Evolutionary conservation across 768 basidiomycete species (phyloP).

Genomic region (Termitomyces sp.): DNA sequence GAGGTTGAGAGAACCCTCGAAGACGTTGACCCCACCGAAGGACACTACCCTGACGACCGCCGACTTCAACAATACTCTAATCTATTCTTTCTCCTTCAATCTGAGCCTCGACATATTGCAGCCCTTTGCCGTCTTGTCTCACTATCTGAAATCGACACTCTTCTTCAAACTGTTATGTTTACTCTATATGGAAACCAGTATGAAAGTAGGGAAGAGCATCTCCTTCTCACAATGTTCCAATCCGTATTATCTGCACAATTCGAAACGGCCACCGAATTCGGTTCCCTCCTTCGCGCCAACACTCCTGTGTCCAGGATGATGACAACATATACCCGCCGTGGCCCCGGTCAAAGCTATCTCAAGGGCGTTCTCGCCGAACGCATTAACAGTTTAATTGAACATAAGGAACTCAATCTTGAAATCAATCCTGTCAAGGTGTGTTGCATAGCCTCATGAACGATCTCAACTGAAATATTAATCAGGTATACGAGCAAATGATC

Average conservation of each 20-base stretch:
- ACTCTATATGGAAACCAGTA: conserved; percentile 99
- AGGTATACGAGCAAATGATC: conserved; percentile 99
- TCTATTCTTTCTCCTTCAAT: conserved; percentile 97
- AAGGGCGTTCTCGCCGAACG: conserved; percentile 97
- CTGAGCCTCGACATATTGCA: conserved; percentile 95
- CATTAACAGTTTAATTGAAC: conserved; percentile 98
- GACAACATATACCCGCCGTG: conserved; percentile 99
- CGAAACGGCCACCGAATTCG: conserved; percentile 98
- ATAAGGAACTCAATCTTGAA: conserved; percentile 98
- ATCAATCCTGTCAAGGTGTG: conserved; percentile 96
- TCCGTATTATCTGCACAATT: conserved; percentile 98
- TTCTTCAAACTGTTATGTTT: conserved; percentile 99
- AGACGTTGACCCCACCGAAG: conserved; percentile 90
- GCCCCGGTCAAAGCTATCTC: conserved; percentile 97
- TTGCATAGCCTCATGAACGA: conserved; percentile 4
- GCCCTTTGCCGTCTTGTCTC: conserved; percentile 95
- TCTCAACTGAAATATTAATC: background rate
- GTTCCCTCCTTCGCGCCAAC: conserved; percentile 96
- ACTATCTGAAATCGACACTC: conserved; percentile 94
- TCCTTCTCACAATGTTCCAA: conserved; percentile 99
- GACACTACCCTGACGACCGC: conserved; percentile 91
- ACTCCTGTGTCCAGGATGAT: conserved; percentile 99
- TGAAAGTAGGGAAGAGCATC: conserved; percentile 95
- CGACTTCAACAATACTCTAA: conserved; percentile 96
- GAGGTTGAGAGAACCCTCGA: conserved; percentile 95